Conservation (phyloP, 148 eudicot genomes). For the Suaeda aralocaspica region DNA sequence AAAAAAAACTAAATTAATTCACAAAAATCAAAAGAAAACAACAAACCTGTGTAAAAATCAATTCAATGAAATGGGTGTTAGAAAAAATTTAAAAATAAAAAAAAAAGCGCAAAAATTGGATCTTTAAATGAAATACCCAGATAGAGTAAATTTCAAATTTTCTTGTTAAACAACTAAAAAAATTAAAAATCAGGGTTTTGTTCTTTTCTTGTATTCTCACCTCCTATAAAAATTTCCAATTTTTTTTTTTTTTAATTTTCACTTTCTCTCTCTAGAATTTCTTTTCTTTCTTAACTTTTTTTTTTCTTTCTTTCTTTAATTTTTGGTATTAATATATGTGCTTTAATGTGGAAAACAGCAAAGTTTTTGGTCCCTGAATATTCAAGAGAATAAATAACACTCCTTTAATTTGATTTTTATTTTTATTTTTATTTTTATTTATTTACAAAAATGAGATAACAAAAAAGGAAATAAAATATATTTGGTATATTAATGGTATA, state of each 20-base stretch:
- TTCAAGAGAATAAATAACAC: neutral
- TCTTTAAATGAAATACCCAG: neutral
- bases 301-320: neutral
- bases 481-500: too few relatives aligned
- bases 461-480: neutral
- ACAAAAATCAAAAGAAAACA: neutral
- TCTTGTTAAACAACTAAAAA: neutral
- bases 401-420: neutral
- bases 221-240: neutral
- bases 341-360: neutral
- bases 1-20: neutral
- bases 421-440: neutral
- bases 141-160: neutral
- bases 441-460: neutral
- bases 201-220: neutral
- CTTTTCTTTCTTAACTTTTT: neutral
- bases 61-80: neutral
- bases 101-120: neutral
- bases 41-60: neutral
- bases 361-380: conserved; percentile 3
- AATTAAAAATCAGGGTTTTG: conserved; percentile 2
- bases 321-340: neutral
- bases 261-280: too few relatives aligned
- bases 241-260: too few relatives aligned
- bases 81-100: too few relatives aligned